phyloP scores from a whole-genome alignment of 176 grass and related monocot species.

The Elymus sibiricus region DNA sequence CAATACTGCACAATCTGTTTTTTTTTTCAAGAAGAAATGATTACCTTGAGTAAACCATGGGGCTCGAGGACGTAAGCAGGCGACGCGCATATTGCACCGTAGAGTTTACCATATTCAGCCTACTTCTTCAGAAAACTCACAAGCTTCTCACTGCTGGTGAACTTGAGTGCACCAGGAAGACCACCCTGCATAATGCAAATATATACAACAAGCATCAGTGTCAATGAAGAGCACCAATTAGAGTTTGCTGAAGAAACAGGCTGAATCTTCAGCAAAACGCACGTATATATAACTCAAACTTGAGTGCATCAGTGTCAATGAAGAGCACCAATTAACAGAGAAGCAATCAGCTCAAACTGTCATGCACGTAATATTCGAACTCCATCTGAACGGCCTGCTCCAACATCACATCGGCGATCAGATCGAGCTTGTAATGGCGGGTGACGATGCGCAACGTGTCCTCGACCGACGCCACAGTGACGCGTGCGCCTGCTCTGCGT shows the following conservation, averaged over 20 bases:
- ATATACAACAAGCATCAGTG: background rate
- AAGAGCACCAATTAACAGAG: background rate
- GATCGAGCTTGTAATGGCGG: slow-evolving; percentile 64
- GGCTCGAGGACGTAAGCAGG: slow-evolving; percentile 67
- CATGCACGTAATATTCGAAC: slow-evolving; percentile 30
- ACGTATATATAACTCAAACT: no score
- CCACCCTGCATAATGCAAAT: slow-evolving; percentile 49
- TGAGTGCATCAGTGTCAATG: background rate
- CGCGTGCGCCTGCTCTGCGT: slow-evolving; percentile 70
- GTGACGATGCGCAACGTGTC: slow-evolving; percentile 61
- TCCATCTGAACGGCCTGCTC: slow-evolving; percentile 59
- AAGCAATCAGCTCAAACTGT: no score
- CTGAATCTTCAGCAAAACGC: no score
- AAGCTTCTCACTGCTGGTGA: slow-evolving; percentile 54
- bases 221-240: slow-evolving; percentile 9
- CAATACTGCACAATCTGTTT: background rate
- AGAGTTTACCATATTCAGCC: slow-evolving; percentile 47
- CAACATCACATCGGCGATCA: slow-evolving; percentile 68
- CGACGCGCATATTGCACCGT: slow-evolving; percentile 85
- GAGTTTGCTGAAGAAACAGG: no score
- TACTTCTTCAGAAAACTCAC: slow-evolving; percentile 66
- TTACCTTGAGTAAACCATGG: slow-evolving; percentile 72
- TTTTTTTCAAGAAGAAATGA: no score
- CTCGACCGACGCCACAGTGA: slow-evolving; percentile 69
- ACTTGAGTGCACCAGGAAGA: slow-evolving; percentile 56